phyloP scores from a whole-genome alignment of 805 yeast genomes.

The Kazachstania martiniae region DNA sequence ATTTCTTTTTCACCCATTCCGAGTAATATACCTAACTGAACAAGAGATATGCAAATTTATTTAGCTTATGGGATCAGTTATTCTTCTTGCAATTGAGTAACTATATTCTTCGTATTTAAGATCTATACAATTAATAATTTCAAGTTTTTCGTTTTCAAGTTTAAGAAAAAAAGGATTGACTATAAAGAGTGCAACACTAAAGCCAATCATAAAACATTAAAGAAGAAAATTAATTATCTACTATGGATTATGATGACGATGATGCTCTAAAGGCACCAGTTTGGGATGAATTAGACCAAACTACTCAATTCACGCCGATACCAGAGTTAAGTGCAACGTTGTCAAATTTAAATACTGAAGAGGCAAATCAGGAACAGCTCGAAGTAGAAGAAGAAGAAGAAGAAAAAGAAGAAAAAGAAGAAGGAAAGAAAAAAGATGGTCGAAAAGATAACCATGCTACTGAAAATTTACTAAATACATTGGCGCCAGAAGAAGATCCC shows the following conservation, averaged over 20 bases:
- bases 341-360: constrained; percentile 5
- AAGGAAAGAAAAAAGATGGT: neutral
- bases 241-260: constrained; percentile 21
- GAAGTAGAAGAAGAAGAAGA: constrained; percentile 13
- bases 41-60: no score
- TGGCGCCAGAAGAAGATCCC: constrained; percentile 27
- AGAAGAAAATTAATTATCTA: neutral
- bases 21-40: no score
- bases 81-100: no score
- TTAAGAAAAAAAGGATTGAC: neutral
- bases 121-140: no score
- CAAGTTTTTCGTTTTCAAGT: no score
- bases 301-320: neutral
- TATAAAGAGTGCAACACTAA: no score
- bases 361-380: constrained; percentile 2
- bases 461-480: constrained; percentile 3
- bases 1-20: no score
- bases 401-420: constrained; percentile 5
- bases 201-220: no score
- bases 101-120: no score
- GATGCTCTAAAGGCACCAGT: constrained; percentile 26
- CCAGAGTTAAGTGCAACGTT: constrained; percentile 13
- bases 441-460: neutral
- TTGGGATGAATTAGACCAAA: constrained; percentile 23
- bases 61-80: no score